Percentiles rank a stretch among this genome's conserved stretches.
phyloP scores from a whole-genome alignment of 768 basidiomycete genomes.

The Phaeolepiota aurea region DNA sequence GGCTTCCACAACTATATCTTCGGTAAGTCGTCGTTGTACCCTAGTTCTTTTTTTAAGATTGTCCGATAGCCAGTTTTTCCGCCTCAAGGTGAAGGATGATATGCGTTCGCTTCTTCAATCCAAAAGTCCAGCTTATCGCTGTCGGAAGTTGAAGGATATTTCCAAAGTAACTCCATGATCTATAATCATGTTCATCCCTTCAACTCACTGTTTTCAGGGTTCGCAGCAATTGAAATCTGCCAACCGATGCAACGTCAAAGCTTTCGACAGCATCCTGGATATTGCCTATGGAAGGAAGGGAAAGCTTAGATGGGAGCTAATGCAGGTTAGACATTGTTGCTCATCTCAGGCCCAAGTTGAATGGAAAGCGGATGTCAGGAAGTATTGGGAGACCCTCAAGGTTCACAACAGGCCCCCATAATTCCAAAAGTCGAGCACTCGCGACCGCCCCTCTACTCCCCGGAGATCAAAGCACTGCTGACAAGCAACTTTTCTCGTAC shows the following conservation, averaged over 20 bases:
- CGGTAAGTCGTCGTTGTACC: constrained; percentile 18
- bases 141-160: constrained; percentile 38
- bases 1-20: constrained; percentile 34
- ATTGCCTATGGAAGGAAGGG: constrained; percentile 74
- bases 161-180: constrained; percentile 33
- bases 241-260: constrained; percentile 36
- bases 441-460: constrained; percentile 58
- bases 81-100: constrained; percentile 50
- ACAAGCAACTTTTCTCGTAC: constrained; percentile 37
- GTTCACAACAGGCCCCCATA: constrained; percentile 25
- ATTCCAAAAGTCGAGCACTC: constrained; percentile 45
- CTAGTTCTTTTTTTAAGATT: constrained; percentile 3
- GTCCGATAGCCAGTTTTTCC: constrained; percentile 53
- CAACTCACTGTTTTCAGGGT: constrained; percentile 28
- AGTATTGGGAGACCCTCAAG: background rate
- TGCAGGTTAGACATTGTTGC: constrained; percentile 38
- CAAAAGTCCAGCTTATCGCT: constrained; percentile 18
- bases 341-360: background rate
- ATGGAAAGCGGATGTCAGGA: background rate
- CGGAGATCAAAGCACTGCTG: constrained; percentile 56
- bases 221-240: constrained; percentile 44
- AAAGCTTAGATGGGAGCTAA: constrained; percentile 57
- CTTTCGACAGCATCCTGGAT: constrained; percentile 53
- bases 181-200: constrained; percentile 2
- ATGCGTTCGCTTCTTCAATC: constrained; percentile 37